phyloP scores from a whole-genome alignment of 2,329 filamentous ascomycete species.

The Cladosporium sp. region DNA sequence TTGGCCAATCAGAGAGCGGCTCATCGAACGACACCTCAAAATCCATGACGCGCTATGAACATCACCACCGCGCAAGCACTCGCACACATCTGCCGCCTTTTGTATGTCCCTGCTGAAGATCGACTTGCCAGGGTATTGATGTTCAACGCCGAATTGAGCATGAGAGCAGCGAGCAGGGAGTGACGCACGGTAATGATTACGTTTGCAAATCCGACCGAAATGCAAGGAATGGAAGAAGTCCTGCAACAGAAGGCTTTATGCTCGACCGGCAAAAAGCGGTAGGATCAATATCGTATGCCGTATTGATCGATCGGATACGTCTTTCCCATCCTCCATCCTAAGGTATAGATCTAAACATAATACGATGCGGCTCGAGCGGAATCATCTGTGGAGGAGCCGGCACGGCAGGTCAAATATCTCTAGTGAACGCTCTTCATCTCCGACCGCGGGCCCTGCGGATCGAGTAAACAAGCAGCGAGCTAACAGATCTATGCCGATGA shows the following conservation, averaged over 20 bases:
- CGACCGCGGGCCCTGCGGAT: constrained; percentile 6
- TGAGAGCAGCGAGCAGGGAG: background rate
- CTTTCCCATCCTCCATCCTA: too few species aligned
- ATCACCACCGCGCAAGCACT: background rate
- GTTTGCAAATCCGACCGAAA: too few species aligned
- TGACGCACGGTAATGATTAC: too few species aligned
- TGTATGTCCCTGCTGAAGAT: constrained; percentile 2
- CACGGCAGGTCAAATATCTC: background rate
- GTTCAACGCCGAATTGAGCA: background rate
- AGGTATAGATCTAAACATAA: too few species aligned
- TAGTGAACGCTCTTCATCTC: constrained; percentile 7
- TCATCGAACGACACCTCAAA: background rate
- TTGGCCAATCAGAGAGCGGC: too few species aligned
- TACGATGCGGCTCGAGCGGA: constrained; percentile 5
- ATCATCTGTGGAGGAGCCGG: too few species aligned
- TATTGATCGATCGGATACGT: too few species aligned
- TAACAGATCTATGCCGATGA: constrained; percentile 6
- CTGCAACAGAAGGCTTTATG: too few species aligned
- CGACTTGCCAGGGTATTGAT: background rate
- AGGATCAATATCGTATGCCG: too few species aligned
- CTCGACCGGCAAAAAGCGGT: too few species aligned
- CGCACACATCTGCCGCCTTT: background rate
- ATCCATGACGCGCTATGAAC: background rate
- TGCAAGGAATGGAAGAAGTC: too few species aligned
- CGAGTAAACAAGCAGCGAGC: background rate